phyloP scores from a whole-genome alignment of 345 rosid species.

The Ceriops zippeliana region DNA sequence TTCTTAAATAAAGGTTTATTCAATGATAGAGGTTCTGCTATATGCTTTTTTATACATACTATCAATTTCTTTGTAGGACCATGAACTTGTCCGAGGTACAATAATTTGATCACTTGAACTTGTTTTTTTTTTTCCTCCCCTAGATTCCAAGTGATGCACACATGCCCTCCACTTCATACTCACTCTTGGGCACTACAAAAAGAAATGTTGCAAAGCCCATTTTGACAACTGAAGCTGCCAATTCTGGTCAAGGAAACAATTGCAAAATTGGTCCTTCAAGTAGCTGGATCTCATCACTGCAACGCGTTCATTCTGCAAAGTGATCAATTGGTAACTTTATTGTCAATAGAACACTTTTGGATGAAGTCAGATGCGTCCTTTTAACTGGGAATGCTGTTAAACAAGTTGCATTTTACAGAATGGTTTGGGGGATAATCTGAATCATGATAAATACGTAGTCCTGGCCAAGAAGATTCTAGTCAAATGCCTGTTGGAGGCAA shows the following conservation, averaged over 20 bases:
- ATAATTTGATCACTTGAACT: conserved; percentile 1
- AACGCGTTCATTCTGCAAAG: conserved; percentile 59
- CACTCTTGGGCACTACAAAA: conserved; percentile 58
- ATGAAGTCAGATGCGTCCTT: conserved; percentile 20
- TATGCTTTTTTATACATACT: background rate
- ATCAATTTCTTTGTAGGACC: no score
- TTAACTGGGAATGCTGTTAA: conserved; percentile 24
- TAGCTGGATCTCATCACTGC: conserved; percentile 75
- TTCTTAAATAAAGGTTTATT: conserved; percentile 1
- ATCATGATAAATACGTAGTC: conserved; percentile 31
- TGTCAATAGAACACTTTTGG: conserved; percentile 8
- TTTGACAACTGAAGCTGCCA: conserved; percentile 50
- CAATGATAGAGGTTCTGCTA: background rate
- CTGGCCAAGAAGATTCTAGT: conserved; percentile 32
- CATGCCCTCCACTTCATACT: conserved; percentile 53
- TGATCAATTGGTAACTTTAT: conserved; percentile 42
- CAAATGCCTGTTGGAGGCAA: conserved; percentile 31
- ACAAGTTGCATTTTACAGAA: conserved; percentile 18
- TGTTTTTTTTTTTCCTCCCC: conserved; percentile 5
- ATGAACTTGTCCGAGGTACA: background rate
- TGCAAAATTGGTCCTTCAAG: conserved; percentile 55
- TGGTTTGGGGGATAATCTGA: conserved; percentile 25
- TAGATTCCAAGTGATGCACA: conserved; percentile 42
- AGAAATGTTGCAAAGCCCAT: conserved; percentile 48
- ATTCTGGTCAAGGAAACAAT: conserved; percentile 46